These are phyloP conservation scores for Aspergillus carbonarius DNA, from an alignment of 2,329 filamentous ascomycete genomes.

Conservation along the genomic window DNA sequence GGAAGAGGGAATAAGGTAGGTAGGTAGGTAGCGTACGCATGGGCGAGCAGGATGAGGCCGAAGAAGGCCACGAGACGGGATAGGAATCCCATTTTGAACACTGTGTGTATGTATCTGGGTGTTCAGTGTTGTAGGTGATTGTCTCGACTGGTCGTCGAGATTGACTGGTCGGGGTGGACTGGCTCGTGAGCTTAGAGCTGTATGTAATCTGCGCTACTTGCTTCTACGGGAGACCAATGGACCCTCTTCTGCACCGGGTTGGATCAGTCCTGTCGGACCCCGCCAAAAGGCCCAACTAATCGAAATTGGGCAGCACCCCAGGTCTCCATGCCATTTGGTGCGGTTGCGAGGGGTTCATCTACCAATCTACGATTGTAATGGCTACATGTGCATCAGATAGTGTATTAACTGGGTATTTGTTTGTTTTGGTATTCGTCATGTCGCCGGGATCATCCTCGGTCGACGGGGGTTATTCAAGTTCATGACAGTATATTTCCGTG, in stretches of 20 bases:
- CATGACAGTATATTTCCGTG: constrained; percentile 38
- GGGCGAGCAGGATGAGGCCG: constrained; percentile 75
- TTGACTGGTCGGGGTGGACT: not conserved
- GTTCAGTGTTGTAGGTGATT: not conserved
- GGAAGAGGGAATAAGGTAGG: not conserved
- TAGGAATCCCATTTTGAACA: constrained; percentile 63
- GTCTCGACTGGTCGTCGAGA: not conserved
- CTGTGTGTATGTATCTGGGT: not conserved
- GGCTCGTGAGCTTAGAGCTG: not conserved
- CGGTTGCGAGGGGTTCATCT: not conserved
- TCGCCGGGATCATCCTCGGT: constrained; percentile 24
- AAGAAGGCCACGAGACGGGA: constrained; percentile 69
- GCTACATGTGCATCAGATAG: not conserved
- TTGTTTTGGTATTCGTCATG: constrained; percentile 34
- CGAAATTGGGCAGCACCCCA: not conserved
- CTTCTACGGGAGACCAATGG: constrained; percentile 9
- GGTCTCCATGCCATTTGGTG: not conserved
- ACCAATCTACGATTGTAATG: not conserved
- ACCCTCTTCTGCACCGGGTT: not conserved
- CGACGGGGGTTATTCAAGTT: constrained; percentile 28
- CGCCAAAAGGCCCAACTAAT: not conserved
- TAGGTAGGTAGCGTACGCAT: constrained; percentile 67
- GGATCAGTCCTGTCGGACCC: not conserved
- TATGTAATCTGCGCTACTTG: not conserved
- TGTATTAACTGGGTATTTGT: constrained; percentile 20